phyloP scores from a whole-genome alignment of 2,329 filamentous ascomycete genomes.

The Curvularia spicifera region DNA sequence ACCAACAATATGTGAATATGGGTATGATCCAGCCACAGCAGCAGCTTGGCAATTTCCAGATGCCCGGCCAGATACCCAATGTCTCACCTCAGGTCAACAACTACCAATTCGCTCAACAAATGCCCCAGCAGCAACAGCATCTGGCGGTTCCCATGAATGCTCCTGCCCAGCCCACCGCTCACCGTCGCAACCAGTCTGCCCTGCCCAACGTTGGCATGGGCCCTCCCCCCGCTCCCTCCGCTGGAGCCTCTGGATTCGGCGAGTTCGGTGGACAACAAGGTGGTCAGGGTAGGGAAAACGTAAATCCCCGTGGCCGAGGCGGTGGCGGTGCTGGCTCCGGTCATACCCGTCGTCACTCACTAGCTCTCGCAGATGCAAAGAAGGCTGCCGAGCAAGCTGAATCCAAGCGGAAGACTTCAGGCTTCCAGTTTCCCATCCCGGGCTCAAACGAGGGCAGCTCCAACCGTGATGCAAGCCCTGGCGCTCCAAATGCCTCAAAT shows the following conservation, averaged over 20 bases:
- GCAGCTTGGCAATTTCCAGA: slow-evolving; percentile 64
- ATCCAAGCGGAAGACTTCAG: slow-evolving; percentile 92
- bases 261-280: slow-evolving; percentile 72
- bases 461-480: slow-evolving; percentile 64
- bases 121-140: slow-evolving; percentile 60
- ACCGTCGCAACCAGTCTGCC: slow-evolving; percentile 98
- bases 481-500: slow-evolving; percentile 49
- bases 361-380: slow-evolving; percentile 93
- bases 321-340: slow-evolving; percentile 70
- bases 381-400: slow-evolving; percentile 96
- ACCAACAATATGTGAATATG: slow-evolving; percentile 98
- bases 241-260: slow-evolving; percentile 82
- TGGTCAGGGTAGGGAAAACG: slow-evolving; percentile 69
- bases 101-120: slow-evolving; percentile 82
- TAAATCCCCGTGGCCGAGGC: slow-evolving; percentile 73
- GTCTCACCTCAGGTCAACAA: slow-evolving; percentile 75
- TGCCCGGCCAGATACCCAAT: slow-evolving; percentile 78
- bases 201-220: slow-evolving; percentile 91
- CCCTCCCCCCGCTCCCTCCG: slow-evolving; percentile 89
- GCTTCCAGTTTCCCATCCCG: slow-evolving; percentile 91
- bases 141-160: slow-evolving; percentile 75
- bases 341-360: slow-evolving; percentile 91
- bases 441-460: slow-evolving; percentile 62
- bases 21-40: slow-evolving; percentile 90
- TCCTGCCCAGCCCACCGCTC: slow-evolving; percentile 78